phyloP scores from a whole-genome alignment of 2,329 filamentous ascomycete genomes.

The Rhynchosporium graminicola region DNA sequence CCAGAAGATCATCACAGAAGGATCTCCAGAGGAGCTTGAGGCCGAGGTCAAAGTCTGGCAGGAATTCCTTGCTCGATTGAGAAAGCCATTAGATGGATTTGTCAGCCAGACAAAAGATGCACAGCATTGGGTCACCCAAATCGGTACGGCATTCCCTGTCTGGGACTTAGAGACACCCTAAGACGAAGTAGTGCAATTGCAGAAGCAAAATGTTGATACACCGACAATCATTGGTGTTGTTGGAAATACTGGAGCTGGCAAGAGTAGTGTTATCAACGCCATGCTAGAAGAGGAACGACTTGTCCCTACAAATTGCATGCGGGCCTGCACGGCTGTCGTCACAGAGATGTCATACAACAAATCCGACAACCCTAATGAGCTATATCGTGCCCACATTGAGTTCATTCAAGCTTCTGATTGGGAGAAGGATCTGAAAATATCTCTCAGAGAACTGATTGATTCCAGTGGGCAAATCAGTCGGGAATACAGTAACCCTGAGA shows the following conservation, averaged over 20 bases:
- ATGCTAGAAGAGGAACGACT: constrained; percentile 49
- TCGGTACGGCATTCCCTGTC: constrained; percentile 19
- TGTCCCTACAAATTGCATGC: constrained; percentile 50
- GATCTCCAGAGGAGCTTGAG: constrained; percentile 33
- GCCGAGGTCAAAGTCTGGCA: constrained; percentile 30
- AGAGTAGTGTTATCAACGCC: constrained; percentile 30
- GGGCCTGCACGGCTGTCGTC: constrained; percentile 50
- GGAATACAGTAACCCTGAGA: constrained; percentile 37
- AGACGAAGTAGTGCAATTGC: constrained; percentile 20
- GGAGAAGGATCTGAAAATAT: constrained; percentile 44
- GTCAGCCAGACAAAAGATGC: constrained; percentile 27
- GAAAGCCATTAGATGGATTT: constrained; percentile 27
- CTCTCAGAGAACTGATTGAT: constrained; percentile 44
- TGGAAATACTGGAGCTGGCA: constrained; percentile 28
- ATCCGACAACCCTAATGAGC: constrained; percentile 35
- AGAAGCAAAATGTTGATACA: constrained; percentile 31
- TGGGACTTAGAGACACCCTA: not conserved
- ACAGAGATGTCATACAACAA: constrained; percentile 49
- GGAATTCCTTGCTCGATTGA: constrained; percentile 32
- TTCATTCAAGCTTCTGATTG: constrained; percentile 47
- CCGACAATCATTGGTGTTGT: constrained; percentile 32
- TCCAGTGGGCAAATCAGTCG: constrained; percentile 40
- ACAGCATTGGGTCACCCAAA: constrained; percentile 35
- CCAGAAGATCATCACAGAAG: constrained; percentile 30
- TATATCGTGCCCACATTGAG: constrained; percentile 47